Evolutionary conservation across 2,329 filamentous ascomycete genomes (phyloP), one percentile per base, ranked within the genome.

Genomic region (Aspergillus sp.): DNA sequence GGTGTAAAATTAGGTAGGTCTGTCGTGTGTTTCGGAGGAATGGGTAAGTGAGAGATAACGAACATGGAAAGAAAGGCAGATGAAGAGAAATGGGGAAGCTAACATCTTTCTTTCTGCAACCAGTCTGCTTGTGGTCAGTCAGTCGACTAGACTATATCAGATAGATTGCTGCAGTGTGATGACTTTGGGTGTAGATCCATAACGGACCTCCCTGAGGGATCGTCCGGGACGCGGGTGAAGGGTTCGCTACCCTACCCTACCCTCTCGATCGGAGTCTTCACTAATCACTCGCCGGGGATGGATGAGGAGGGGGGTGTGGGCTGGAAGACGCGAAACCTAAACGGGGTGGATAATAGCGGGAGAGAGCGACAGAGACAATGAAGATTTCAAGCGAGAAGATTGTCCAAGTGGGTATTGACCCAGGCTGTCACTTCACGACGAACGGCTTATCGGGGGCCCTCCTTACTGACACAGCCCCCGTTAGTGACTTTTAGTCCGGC

Each of bases 401-500:
- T 36, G 32, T 15, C 12, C 10, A 36, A 36, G 32, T 15, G 32
- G 32, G 32, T 36, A 36, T 36, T 6, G 32, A 36, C 32, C 32
- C 10, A 36, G 32, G 32, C 32, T 36, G 32, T 36, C 32, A 36
- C 12, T 36, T 36, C 32, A 13, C 32, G 32, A 25, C 36, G 51
- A 45, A 45, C 41, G 10, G 19, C n/a, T 21, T 23, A 21, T 23
- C 41, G 41, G 41, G 19, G 17, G 17, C 38, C 49, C 41, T 57
- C 57, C 61, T 63, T 63, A 63, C 61, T 61, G 61, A 59, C 61
- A 63, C 60, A 60, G 61, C 58, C 61, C 61, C 61, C 51, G 36
- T 38, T 56, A 51, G 60, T 55, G 32, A 36, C 12, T 36, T 36
- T 36, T 36, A 36, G 19, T 23, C 41, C 41, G 19, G 41, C 41